These are phyloP conservation scores for Curvularia sp. DNA, from an alignment of 2,329 filamentous ascomycete genomes.

Conservation along the genomic window DNA sequence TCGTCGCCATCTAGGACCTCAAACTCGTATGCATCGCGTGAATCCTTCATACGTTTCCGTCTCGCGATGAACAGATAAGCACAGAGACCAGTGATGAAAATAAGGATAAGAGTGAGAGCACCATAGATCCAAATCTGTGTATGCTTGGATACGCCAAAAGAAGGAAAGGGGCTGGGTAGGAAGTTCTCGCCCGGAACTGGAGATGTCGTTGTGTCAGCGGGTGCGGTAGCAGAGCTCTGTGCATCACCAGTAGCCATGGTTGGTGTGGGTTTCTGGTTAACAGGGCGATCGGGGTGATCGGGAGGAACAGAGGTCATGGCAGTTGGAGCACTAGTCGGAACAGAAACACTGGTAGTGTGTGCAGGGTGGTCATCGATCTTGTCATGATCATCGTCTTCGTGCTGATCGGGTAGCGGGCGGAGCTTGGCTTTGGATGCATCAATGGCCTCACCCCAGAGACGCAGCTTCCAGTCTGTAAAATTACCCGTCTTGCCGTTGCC, in stretches of 20 bases:
- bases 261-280: conserved; percentile 63
- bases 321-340: conserved; percentile 57
- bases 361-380: conserved; percentile 63
- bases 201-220: conserved; percentile 24
- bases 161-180: conserved; percentile 86
- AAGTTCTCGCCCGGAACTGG: conserved; percentile 56
- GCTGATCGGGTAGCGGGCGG: conserved; percentile 80
- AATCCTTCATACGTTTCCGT: conserved; percentile 75
- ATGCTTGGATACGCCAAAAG: conserved; percentile 84
- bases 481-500: conserved; percentile 78
- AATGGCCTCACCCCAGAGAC: conserved; percentile 89
- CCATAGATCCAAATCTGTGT: conserved; percentile 96
- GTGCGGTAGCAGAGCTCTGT: conserved; percentile 26
- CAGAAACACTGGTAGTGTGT: conserved; percentile 64
- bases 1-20: conserved; percentile 89
- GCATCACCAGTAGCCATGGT: conserved; percentile 35
- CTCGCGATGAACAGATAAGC: conserved; percentile 82
- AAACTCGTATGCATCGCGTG: conserved; percentile 89
- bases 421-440: conserved; percentile 75
- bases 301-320: conserved; percentile 54
- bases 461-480: conserved; percentile 91
- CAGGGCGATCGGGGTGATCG: conserved; percentile 61
- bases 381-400: conserved; percentile 85
- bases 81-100: conserved; percentile 83
- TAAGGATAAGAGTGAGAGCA: conserved; percentile 79